Evolutionary conservation across 2,329 filamentous ascomycete species (phyloP), one percentile per base, ranked within the genome.

Genomic region (Chaetomium sp.): DNA sequence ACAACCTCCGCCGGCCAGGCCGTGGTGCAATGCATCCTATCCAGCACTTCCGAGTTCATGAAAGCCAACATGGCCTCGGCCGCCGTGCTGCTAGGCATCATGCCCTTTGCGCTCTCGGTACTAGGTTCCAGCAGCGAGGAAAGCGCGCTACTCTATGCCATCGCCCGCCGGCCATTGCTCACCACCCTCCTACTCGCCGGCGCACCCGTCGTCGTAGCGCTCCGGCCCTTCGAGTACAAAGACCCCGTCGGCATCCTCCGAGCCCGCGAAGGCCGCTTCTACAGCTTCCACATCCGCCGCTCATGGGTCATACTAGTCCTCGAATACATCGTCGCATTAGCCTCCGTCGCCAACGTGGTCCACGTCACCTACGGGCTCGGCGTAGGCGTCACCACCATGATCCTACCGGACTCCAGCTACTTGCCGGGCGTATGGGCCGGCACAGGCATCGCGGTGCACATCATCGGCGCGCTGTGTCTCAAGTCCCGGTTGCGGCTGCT

Each of bases 381-480:
- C 49, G 49, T 52, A 40, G 49, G 49, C 49, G 49, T 52, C n/a
- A 52, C 49, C 10, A 52, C 49, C 49, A 52, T 52, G 40, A 52
- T 52, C 41, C 40, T 52, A 4, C 49, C 49, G 7, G 49, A 52
- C 41, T 43, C 49, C 33, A 52, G 50, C 42, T 52, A 52, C 14
- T 5, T 52, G 6, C 50, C 43, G 1, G 43, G 50, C 3, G 6
- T 52, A 36, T 46, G 43, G 50, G 50, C 50, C 11, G 50, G 14
- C n/a, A 37, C 49, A 8, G 49, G 49, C 33, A 52, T 52, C 33
- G 5, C 37, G 6, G 49, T 52, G 33, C 49, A 52, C 49, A 32
- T 52, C 41, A 52, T 52, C 40, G 49, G 49, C 49, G 49, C 49
- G 49, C 49, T 52, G 4, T 52, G 49, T 10, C 49, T 52, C 12